phyloP scores from a whole-genome alignment of 345 rosid genomes.

The Gossypium herbaceum region DNA sequence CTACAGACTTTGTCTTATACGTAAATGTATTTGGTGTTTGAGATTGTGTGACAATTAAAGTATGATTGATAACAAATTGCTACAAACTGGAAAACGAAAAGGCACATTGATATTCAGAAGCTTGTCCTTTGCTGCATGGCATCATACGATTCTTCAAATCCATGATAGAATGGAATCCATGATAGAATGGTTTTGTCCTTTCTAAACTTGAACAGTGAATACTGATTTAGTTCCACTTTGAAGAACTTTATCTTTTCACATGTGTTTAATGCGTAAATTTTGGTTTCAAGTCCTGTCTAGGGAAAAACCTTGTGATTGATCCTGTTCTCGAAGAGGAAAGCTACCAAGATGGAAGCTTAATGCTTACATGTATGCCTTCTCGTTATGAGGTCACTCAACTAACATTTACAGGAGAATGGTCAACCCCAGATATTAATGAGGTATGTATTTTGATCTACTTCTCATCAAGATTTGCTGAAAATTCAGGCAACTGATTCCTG shows the following conservation, averaged over 20 bases:
- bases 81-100: neutral
- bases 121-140: neutral
- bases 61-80: neutral
- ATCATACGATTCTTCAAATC: neutral
- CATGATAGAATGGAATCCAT: neutral
- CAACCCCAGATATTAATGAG: conserved; percentile 70
- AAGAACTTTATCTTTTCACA: neutral
- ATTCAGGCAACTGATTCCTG: neutral
- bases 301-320: conserved; percentile 71
- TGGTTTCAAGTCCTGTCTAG: conserved; percentile 62
- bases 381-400: conserved; percentile 86
- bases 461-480: neutral
- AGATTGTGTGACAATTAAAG: neutral
- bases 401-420: conserved; percentile 81
- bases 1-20: neutral
- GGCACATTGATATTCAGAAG: neutral
- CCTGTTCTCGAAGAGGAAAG: conserved; percentile 82
- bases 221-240: neutral
- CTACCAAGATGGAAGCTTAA: conserved; percentile 79
- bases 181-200: neutral
- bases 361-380: conserved; percentile 87
- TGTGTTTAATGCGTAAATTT: conserved; percentile 1
- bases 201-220: neutral
- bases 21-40: neutral
- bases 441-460: conserved; percentile 29